Evolutionary conservation across 2,329 filamentous ascomycete genomes (phyloP).

Genomic region (Verticillium longisporum): DNA sequence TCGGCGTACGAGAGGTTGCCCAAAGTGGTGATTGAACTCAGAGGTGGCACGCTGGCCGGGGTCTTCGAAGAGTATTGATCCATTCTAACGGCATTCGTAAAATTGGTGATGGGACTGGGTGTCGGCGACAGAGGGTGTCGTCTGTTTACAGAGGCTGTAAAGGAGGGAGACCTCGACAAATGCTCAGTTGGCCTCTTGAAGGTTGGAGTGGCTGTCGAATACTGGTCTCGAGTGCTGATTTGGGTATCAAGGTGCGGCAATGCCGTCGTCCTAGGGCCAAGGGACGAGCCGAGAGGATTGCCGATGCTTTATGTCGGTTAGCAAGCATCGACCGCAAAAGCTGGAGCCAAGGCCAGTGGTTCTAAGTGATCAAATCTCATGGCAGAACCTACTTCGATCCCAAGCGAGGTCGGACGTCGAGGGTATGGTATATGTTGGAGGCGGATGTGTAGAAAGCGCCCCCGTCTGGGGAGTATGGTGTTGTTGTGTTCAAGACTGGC

Average conservation of each 20-base stretch:
- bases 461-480: constrained; percentile 43
- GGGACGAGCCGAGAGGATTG: constrained; percentile 26
- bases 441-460: constrained; percentile 40
- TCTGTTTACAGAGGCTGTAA: constrained; percentile 32
- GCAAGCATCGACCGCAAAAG: neutral
- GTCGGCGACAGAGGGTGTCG: constrained; percentile 48
- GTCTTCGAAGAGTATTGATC: constrained; percentile 35
- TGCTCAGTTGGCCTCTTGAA: constrained; percentile 44
- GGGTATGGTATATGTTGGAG: constrained; percentile 36
- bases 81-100: constrained; percentile 42
- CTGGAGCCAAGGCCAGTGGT: neutral
- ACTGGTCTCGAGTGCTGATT: constrained; percentile 46
- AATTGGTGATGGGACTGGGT: constrained; percentile 33
- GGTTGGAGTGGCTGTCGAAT: constrained; percentile 42
- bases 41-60: constrained; percentile 42
- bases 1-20: constrained; percentile 58
- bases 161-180: constrained; percentile 44
- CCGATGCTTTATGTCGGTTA: neutral
- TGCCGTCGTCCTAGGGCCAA: constrained; percentile 45
- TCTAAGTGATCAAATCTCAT: neutral
- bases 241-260: constrained; percentile 44
- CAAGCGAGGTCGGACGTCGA: constrained; percentile 48
- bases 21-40: constrained; percentile 42
- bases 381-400: constrained; percentile 44
- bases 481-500: constrained; percentile 35